phyloP scores from a whole-genome alignment of 2,329 filamentous ascomycete genomes.

The Exophiala sp. region DNA sequence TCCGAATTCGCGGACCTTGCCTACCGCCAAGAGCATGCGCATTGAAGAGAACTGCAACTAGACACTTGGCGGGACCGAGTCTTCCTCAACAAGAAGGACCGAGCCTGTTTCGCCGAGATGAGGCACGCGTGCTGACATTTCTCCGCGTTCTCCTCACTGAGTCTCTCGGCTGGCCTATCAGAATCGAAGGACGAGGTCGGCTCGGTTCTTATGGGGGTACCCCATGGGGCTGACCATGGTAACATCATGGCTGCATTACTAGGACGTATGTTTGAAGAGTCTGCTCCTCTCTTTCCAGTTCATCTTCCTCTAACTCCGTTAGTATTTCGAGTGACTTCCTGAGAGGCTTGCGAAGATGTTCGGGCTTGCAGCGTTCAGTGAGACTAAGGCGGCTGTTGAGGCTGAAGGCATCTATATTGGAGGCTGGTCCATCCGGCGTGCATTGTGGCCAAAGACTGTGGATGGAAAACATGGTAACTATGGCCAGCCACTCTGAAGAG shows the following conservation, averaged over 20 bases:
- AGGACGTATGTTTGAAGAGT: neutral
- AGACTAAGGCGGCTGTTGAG: constrained; percentile 11
- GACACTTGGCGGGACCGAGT: too few species aligned
- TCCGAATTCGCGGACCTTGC: neutral
- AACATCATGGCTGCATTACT: neutral
- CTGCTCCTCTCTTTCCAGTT: neutral
- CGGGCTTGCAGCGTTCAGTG: neutral
- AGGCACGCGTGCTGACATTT: neutral
- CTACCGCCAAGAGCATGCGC: neutral
- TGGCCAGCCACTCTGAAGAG: neutral
- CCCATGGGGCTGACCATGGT: neutral
- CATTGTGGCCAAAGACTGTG: constrained; percentile 6
- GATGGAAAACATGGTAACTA: constrained; percentile 9
- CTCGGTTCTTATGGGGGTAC: neutral
- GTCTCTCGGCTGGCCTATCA: neutral
- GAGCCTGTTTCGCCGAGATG: neutral
- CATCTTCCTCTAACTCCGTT: neutral
- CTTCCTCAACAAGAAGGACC: neutral
- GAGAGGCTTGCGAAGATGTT: neutral
- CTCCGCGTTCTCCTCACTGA: neutral
- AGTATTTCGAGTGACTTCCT: neutral
- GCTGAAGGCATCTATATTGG: constrained; percentile 19
- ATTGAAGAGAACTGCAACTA: neutral
- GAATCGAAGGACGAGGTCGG: too few species aligned
- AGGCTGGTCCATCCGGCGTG: constrained; percentile 13